Conservation (phyloP, 2,329 filamentous ascomycete species). For the Fusarium decemcellulare region DNA sequence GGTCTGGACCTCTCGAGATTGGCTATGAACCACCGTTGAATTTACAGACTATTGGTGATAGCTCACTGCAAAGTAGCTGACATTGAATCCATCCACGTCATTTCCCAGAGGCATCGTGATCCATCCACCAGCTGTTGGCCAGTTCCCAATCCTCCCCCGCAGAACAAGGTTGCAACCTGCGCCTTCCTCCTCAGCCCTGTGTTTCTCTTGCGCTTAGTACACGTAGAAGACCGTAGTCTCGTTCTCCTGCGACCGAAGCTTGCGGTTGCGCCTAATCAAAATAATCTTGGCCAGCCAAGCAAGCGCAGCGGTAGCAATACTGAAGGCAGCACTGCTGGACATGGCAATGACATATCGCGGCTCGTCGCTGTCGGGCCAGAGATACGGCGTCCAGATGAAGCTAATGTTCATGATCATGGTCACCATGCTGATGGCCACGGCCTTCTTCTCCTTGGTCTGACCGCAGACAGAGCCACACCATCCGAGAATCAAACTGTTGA, state of each 20-base stretch:
- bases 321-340: conserved; percentile 45
- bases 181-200: background rate
- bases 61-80: too few species aligned
- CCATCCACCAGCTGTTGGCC: background rate
- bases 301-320: conserved; percentile 53
- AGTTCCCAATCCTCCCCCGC: too few species aligned
- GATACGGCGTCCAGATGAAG: conserved; percentile 47
- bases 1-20: too few species aligned
- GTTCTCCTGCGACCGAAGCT: conserved; percentile 47
- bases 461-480: conserved; percentile 60
- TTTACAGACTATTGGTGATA: too few species aligned
- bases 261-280: conserved; percentile 54
- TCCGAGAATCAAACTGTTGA: conserved; percentile 62
- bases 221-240: conserved; percentile 49
- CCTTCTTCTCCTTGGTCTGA: conserved; percentile 65
- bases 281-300: conserved; percentile 57
- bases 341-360: conserved; percentile 43
- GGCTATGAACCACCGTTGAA: too few species aligned
- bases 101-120: too few species aligned
- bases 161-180: background rate
- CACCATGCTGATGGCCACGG: conserved; percentile 56
- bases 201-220: conserved; percentile 32
- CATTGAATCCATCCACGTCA: too few species aligned
- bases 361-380: conserved; percentile 43
- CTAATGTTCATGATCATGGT: conserved; percentile 46